These are phyloP conservation scores for Candida labiduridarum DNA, from an alignment of 1,139 yeast species.

Conservation along the genomic window DNA sequence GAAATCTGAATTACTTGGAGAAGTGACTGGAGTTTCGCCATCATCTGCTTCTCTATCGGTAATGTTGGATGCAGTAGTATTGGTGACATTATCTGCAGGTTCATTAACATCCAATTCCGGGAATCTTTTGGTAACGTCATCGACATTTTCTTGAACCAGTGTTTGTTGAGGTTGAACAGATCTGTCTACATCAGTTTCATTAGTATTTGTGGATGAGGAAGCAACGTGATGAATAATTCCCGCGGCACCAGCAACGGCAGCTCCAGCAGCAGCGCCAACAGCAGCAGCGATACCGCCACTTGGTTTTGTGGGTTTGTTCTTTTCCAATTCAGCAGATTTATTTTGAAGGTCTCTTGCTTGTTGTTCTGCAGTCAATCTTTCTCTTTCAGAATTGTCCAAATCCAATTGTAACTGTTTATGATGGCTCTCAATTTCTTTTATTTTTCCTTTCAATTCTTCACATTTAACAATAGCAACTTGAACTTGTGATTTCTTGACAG, in stretches of 20 bases:
- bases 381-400: conserved; percentile 26
- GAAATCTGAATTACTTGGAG: conserved; percentile 57
- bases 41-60: conserved; percentile 36
- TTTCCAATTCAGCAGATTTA: conserved; percentile 14
- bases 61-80: conserved; percentile 38
- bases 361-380: conserved; percentile 31
- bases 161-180: conserved; percentile 5
- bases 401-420: conserved; percentile 28
- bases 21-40: conserved; percentile 57
- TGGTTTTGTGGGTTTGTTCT: conserved; percentile 23
- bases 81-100: conserved; percentile 24
- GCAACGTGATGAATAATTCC: conserved; percentile 6
- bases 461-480: conserved; percentile 62
- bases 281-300: conserved; percentile 15
- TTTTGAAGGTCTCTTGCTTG: conserved; percentile 28
- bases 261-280: conserved; percentile 24
- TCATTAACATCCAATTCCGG: conserved; percentile 22
- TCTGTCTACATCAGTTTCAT: neutral
- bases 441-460: conserved; percentile 39
- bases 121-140: conserved; percentile 18
- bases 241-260: conserved; percentile 13
- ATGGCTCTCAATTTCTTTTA: conserved; percentile 29
- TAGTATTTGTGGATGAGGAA: neutral
- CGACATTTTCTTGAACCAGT: conserved; percentile 1
- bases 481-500: conserved; percentile 71